phyloP scores from a whole-genome alignment of 305 asterid species.

The Fraxinus nigra region DNA sequence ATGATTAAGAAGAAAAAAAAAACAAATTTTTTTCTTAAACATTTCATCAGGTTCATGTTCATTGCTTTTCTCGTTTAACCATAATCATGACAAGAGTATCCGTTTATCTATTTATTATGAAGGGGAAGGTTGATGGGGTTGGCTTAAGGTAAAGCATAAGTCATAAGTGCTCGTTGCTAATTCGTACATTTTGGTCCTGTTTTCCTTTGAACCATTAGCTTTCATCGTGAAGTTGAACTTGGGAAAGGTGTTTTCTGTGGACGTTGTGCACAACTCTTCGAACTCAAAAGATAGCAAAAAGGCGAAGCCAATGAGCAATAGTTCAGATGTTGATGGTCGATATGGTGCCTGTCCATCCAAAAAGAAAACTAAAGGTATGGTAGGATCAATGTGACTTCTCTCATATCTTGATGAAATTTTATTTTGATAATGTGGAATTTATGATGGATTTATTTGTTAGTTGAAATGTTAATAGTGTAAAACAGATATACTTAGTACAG shows the following conservation, averaged over 20 bases:
- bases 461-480: background rate
- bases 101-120: background rate
- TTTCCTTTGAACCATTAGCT: conserved; percentile 39
- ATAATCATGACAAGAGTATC: background rate
- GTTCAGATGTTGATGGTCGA: conserved; percentile 29
- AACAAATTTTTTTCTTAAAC: background rate
- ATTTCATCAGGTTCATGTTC: background rate
- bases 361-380: conserved; percentile 41
- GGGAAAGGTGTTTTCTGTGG: conserved; percentile 36
- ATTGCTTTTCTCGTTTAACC: background rate
- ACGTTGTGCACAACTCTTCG: conserved; percentile 21
- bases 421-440: background rate
- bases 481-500: background rate
- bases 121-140: background rate
- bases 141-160: background rate
- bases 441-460: background rate
- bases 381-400: background rate
- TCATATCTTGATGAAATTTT: background rate
- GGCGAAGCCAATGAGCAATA: conserved; percentile 29
- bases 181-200: background rate
- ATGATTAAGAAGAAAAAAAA: background rate
- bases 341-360: conserved; percentile 35
- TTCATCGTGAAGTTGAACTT: conserved; percentile 49
- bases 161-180: background rate
- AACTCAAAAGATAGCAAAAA: conserved; percentile 25